Base-by-base conservation (phyloP, 2,329 filamentous ascomycete genomes). In the Pseudogymnoascus sp. region DNA sequence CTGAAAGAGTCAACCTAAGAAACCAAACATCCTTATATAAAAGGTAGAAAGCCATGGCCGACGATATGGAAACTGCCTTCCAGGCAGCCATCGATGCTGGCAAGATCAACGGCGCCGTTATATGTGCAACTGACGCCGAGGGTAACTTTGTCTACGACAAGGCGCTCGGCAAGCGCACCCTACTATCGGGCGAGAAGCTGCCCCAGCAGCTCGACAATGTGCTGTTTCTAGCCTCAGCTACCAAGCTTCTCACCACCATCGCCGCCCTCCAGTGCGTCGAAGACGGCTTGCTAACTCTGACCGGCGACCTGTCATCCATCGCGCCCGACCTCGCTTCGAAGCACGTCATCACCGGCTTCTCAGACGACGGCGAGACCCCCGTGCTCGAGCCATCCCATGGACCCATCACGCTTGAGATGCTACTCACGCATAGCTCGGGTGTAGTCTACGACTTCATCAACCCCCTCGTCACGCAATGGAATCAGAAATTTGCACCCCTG, bases 51-150 rank as follows among this genome's bases (percentile, higher is more conserved):
- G 29, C 62, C 12, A 62, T 64, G 65, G 54, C 63, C 54, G 61
- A 65, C 42, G 40, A 71, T 42, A 77, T 80, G 59, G 78, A 80
- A 23, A 69, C 71, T 2, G 69, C 64, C 62, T 73, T 77, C 62
- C 72, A 77, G 62, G 69, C 72, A 4, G 77, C 78, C 62, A 78
- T 81, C 60, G 72, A 76, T n/a, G 69, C 73, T 1, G 76, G 76
- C 62, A 77, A 75, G 64, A 77, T 80, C 69, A 74, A 77, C 37
- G 78, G 78, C 14, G 79, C 74, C 31, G 68, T 79, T 5, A 68
- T 81, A 45, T 77, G 73, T 62, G 77, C 77, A 37, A 76, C 74
- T 23, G 71, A 80, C 64, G 65, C 73, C 5, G 63, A 71, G 1
- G 75, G 77, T 29, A 62, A 65, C 39, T 80, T 80, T 63, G 64